phyloP scores from a whole-genome alignment of 163 green algal genomes.

The Prototheca cutis region DNA sequence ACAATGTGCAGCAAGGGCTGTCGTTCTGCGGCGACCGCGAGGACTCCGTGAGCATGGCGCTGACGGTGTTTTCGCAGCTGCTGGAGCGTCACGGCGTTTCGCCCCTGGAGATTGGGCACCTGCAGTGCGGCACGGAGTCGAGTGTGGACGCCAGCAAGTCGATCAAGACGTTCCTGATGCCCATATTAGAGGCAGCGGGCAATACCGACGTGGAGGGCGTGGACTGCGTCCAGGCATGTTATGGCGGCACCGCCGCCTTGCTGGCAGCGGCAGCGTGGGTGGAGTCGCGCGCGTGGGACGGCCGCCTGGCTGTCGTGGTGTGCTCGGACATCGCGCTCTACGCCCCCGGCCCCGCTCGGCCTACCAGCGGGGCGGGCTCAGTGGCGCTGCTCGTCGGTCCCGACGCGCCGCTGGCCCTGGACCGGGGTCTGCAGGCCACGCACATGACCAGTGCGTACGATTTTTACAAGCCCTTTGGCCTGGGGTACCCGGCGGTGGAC shows the following conservation, averaged over 20 bases:
- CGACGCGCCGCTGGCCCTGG: constrained; percentile 58
- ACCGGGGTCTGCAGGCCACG: constrained; percentile 38
- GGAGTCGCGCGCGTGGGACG: constrained; percentile 66
- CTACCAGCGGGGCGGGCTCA: constrained; percentile 50
- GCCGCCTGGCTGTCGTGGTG: constrained; percentile 35
- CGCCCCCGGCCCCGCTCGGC: constrained; percentile 38
- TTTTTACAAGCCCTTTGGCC: constrained; percentile 78
- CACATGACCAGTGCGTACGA: constrained; percentile 62
- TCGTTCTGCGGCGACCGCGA: constrained; percentile 63
- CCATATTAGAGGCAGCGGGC: constrained; percentile 49
- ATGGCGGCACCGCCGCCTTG: constrained; percentile 74
- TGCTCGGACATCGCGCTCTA: constrained; percentile 34
- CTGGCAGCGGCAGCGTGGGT: constrained; percentile 71
- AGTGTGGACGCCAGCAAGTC: constrained; percentile 66
- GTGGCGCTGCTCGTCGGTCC: constrained; percentile 60
- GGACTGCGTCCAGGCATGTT: constrained; percentile 77
- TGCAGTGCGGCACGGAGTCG: constrained; percentile 74
- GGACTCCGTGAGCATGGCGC: constrained; percentile 67
- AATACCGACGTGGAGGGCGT: constrained; percentile 49
- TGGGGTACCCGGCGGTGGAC: constrained; percentile 57
- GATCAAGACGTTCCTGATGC: constrained; percentile 70
- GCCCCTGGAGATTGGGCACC: constrained; percentile 23
- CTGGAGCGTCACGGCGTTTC: constrained; percentile 39
- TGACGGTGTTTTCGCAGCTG: constrained; percentile 46
- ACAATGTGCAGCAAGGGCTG: constrained; percentile 47